Evolutionary conservation across 2,329 filamentous ascomycete species (phyloP).

Genomic region (Fusarium fujikuroi): DNA sequence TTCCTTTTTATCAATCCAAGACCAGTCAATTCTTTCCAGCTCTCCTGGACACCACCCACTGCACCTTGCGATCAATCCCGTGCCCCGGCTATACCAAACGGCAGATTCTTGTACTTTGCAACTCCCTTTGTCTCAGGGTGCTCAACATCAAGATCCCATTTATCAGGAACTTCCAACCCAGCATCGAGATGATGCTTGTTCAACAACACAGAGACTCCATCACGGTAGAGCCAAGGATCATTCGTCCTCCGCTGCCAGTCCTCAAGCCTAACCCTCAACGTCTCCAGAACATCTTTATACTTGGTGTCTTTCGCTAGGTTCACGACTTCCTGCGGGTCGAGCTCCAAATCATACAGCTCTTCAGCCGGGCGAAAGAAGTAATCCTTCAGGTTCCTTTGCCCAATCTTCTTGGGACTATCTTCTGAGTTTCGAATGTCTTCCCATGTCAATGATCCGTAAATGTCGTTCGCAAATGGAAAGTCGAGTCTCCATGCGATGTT

Average conservation of each 20-base stretch:
- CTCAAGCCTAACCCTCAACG: background rate
- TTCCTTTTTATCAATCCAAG: too few relatives aligned
- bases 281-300: background rate
- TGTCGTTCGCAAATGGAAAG: conserved; percentile 59
- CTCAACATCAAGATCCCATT: background rate
- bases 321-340: conserved; percentile 57
- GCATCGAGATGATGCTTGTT: background rate
- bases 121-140: background rate
- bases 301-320: conserved; percentile 48
- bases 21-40: too few relatives aligned
- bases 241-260: background rate
- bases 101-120: background rate
- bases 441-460: conserved; percentile 57
- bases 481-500: conserved; percentile 61
- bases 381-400: conserved; percentile 51
- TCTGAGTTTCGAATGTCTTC: conserved; percentile 56
- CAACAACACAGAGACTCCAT: background rate
- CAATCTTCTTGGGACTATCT: conserved; percentile 44
- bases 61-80: background rate
- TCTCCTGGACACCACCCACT: too few relatives aligned
- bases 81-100: background rate
- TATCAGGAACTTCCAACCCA: background rate
- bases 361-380: conserved; percentile 58
- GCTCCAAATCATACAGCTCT: conserved; percentile 58
- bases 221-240: background rate